These are phyloP conservation scores for Pseudocercospora pini-densiflorae DNA, from an alignment of 2,329 filamentous ascomycete genomes.

Conservation along the genomic window DNA sequence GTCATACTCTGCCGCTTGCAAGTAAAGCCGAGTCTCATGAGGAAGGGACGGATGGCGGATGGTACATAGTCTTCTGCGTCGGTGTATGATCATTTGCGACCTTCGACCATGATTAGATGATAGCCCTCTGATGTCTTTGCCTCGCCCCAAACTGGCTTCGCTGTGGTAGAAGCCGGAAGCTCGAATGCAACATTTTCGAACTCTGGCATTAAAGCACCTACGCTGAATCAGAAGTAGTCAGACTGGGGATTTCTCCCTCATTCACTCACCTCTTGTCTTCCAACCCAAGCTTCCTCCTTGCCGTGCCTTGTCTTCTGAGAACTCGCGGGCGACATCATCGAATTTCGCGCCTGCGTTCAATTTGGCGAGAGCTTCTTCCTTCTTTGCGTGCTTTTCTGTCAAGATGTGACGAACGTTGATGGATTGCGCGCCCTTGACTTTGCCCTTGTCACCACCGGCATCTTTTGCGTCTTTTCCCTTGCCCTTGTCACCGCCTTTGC, in stretches of 20 bases:
- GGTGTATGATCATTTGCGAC: constrained; percentile 54
- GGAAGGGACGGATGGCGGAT: background rate
- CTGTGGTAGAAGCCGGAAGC: constrained; percentile 68
- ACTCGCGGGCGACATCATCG: constrained; percentile 73
- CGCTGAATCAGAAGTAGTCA: too few species aligned
- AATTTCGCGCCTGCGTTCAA: constrained; percentile 71
- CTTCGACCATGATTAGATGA: constrained; percentile 80
- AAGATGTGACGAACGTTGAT: constrained; percentile 79
- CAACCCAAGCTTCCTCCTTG: constrained; percentile 73
- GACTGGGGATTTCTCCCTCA: constrained; percentile 41
- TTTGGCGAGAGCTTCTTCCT: constrained; percentile 74
- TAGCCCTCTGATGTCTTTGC: constrained; percentile 77
- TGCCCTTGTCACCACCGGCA: constrained; percentile 32
- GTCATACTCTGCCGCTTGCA: background rate
- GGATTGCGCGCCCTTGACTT: constrained; percentile 64
- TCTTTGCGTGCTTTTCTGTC: constrained; percentile 78
- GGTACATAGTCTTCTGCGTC: background rate
- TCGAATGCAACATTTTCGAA: constrained; percentile 76
- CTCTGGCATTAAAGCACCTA: constrained; percentile 65
- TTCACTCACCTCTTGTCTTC: constrained; percentile 56
- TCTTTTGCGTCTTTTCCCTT: constrained; percentile 36
- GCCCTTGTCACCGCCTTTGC: constrained; percentile 27
- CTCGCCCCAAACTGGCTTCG: constrained; percentile 68
- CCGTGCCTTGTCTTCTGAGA: constrained; percentile 77
- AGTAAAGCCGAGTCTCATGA: background rate